Evolutionary conservation across 495 filamentous ascomycete genomes (phyloP).

Genomic region (Podospora tetraspora): DNA sequence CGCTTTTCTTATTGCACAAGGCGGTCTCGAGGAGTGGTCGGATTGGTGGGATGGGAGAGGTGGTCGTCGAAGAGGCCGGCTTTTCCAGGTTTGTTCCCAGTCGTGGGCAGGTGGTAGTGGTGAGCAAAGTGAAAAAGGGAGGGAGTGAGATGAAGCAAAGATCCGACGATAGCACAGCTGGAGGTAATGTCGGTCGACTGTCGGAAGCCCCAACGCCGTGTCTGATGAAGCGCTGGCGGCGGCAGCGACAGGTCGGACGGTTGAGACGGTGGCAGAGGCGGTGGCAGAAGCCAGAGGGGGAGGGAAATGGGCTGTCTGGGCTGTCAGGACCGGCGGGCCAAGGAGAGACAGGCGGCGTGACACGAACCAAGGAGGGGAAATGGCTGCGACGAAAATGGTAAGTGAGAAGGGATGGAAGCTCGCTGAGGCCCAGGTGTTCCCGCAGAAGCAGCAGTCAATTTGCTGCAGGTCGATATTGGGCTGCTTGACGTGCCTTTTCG

Average conservation of each 20-base stretch:
- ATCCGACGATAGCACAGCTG: not conserved
- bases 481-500: constrained; percentile 31
- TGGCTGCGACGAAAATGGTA: constrained; percentile 1
- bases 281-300: constrained; percentile 24
- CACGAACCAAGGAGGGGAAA: constrained; percentile 3
- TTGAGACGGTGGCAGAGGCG: constrained; percentile 24
- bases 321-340: constrained; percentile 16
- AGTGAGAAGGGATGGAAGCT: constrained; percentile 12
- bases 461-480: constrained; percentile 23
- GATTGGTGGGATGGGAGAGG: constrained; percentile 18
- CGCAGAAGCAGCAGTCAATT: constrained; percentile 1
- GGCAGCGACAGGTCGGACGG: constrained; percentile 21
- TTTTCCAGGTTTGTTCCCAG: not conserved
- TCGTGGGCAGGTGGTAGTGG: constrained; percentile 9
- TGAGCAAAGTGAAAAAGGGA: not conserved
- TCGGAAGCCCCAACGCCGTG: constrained; percentile 12
- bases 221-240: constrained; percentile 20
- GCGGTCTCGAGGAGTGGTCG: constrained; percentile 23
- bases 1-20: constrained; percentile 31
- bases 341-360: constrained; percentile 1
- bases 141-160: not conserved
- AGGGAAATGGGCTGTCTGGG: constrained; percentile 17
- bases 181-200: constrained; percentile 7
- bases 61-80: constrained; percentile 21
- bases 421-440: constrained; percentile 28